Evolutionary conservation across 805 yeast species (phyloP), one percentile per base, ranked within the genome.

Genomic region (Candida xiaguanensis): DNA sequence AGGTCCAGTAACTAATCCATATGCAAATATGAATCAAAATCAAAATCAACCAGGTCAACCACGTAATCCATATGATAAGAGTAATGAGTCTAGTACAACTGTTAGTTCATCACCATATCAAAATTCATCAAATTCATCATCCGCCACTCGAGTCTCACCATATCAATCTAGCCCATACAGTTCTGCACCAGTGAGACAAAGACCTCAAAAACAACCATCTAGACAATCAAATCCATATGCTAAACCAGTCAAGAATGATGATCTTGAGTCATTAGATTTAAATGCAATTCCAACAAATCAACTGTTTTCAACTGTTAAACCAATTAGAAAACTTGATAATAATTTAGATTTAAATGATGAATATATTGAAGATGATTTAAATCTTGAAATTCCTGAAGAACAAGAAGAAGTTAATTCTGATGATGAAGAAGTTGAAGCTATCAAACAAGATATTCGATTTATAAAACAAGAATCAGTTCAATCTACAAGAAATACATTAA

Each of bases 401-500:
- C 64, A 67, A 36, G 63, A 66, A 35, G 58, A 65, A 41, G 65
- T 55, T 49, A 79, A 67, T 41, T 62, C 71, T 42, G 90, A 88
- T 46, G 96, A 90, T 47, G 95, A 85, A 57, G 97, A 87, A 48
- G 86, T 91, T 13, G 95, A 87, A 56, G 85, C 79, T 32, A 78
- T 91, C 47, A 88, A 85, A 57, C 83, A 84, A 44, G 87, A 90
- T 48, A 82, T 85, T 44, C 70, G 86, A 41, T 88, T 84, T 52
- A 80, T 86, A 26, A 90, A 91, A 59, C 91, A 86, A 52, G 93
- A 88, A 51, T 82, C 96, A 2, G 79, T 89, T 8, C 82, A 86
- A 12, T 80, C 90, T 28, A 85, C 97, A 0, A 76, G 95, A 54
- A 88, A 88, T 52, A 89, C 95, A 1, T 63, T 93, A 43, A 52